Conservation (phyloP, 176 grass and related monocot genomes). For the Triticum aestivum region DNA sequence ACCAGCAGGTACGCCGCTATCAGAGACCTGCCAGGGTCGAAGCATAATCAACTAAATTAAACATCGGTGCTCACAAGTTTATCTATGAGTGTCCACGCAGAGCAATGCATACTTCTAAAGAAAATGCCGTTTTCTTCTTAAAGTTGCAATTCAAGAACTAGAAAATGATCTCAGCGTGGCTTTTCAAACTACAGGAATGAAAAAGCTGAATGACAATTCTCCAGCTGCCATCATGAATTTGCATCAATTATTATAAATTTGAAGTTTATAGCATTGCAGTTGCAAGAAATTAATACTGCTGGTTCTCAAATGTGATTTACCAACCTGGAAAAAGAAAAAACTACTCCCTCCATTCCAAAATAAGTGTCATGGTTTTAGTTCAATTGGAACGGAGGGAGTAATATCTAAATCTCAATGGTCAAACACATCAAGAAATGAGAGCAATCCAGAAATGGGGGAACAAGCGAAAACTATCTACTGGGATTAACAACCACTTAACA, state of each 20-base stretch:
- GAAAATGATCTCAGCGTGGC: background rate
- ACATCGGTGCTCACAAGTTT: background rate
- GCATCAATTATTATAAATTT: background rate
- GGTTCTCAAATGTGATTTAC: background rate
- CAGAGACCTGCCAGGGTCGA: conserved; percentile 60
- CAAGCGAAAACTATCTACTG: background rate
- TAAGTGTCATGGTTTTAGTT: no score
- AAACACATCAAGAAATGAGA: background rate
- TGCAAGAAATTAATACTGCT: background rate
- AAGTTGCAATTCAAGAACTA: background rate
- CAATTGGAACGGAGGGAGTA: background rate
- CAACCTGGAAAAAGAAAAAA: background rate
- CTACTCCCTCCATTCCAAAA: no score
- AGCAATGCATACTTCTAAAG: background rate
- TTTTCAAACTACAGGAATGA: background rate
- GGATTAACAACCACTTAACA: background rate
- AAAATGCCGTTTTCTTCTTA: background rate
- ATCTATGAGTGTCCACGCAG: background rate
- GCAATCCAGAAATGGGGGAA: background rate
- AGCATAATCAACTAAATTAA: background rate
- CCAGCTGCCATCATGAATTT: background rate
- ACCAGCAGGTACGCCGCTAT: conserved; percentile 90
- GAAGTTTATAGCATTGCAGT: background rate
- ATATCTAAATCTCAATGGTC: background rate
- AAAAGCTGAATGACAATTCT: background rate